These are phyloP conservation scores for Smithsoniella earleae DNA, from an alignment of 163 green algal species.

Conservation along the genomic window DNA sequence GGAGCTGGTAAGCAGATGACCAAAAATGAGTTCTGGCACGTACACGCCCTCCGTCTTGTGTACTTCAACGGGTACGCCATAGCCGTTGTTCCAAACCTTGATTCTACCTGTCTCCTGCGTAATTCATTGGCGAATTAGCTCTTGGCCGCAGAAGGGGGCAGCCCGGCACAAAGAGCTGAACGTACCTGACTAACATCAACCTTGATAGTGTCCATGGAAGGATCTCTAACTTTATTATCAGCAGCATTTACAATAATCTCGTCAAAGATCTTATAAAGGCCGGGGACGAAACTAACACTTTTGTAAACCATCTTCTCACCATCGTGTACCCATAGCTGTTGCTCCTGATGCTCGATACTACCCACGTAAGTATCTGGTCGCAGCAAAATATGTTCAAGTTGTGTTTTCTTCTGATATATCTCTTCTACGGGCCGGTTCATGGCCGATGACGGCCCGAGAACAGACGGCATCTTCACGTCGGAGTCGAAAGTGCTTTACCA, in stretches of 20 bases:
- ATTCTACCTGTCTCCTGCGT: slow-evolving; percentile 57
- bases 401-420: slow-evolving; percentile 95
- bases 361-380: slow-evolving; percentile 98
- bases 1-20: slow-evolving; percentile 94
- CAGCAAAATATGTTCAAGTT: slow-evolving; percentile 97
- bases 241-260: slow-evolving; percentile 99
- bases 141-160: not conserved
- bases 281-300: slow-evolving; percentile 70
- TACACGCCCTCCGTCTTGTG: slow-evolving; percentile 92
- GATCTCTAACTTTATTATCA: slow-evolving; percentile 93
- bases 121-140: not conserved
- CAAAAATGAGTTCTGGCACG: slow-evolving; percentile 98
- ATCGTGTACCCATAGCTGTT: slow-evolving; percentile 86
- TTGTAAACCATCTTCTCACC: slow-evolving; percentile 61
- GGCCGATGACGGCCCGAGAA: too few species aligned
- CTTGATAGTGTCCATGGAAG: slow-evolving; percentile 81
- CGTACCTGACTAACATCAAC: slow-evolving; percentile 75
- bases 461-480: too few species aligned
- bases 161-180: not conserved
- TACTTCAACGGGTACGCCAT: slow-evolving; percentile 90
- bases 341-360: slow-evolving; percentile 63
- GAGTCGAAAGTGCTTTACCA: too few species aligned
- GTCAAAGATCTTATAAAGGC: slow-evolving; percentile 99
- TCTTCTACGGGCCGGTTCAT: slow-evolving; percentile 78
- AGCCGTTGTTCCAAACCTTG: slow-evolving; percentile 92